Conservation (phyloP, 129 eudicot species). For the Pittosporum tobira region DNA sequence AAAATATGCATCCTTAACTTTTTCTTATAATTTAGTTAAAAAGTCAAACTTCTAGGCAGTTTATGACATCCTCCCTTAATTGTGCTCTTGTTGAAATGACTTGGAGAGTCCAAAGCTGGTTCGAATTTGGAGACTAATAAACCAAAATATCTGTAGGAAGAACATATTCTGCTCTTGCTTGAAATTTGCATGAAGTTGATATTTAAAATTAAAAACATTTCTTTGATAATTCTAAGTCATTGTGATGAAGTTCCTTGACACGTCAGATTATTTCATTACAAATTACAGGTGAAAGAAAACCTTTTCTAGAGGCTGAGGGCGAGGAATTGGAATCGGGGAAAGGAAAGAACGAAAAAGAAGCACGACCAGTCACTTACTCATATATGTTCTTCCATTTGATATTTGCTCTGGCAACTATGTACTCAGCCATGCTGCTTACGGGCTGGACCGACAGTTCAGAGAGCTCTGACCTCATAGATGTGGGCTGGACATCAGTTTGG, state of each 20-base stretch:
- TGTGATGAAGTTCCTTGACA: neutral
- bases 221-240: neutral
- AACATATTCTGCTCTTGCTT: no score
- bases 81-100: neutral
- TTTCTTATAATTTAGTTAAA: neutral
- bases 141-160: no score
- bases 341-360: conserved; percentile 39
- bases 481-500: conserved; percentile 99
- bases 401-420: conserved; percentile 98
- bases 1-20: neutral
- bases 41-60: no score
- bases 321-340: conserved; percentile 75
- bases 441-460: conserved; percentile 90
- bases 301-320: conserved; percentile 63
- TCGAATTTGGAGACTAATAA: neutral
- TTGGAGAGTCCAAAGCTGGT: neutral
- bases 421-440: conserved; percentile 94
- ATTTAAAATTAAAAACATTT: neutral
- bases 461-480: conserved; percentile 76
- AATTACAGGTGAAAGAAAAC: conserved; percentile 41
- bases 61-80: no score
- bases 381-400: conserved; percentile 89
- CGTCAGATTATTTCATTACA: neutral
- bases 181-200: neutral
- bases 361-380: conserved; percentile 75